Evolutionary conservation across 192 early-diverging fungal genomes (phyloP).

Genomic region (Helicostylum pulchrum): DNA sequence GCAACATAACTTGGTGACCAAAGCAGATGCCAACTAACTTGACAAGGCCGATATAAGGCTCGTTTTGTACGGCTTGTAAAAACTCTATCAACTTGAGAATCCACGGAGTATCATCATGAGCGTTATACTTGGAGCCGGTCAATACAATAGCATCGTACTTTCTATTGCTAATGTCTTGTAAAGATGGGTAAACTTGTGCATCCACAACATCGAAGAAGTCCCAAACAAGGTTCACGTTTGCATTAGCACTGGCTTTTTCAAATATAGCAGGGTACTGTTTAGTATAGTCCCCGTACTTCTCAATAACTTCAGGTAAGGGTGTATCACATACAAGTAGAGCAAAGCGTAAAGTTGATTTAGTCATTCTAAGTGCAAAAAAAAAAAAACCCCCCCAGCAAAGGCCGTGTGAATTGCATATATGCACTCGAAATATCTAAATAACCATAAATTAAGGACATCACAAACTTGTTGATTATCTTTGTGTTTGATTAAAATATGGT

Average conservation of each 20-base stretch:
- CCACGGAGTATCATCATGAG: slow-evolving; percentile 68
- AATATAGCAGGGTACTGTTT: slow-evolving; percentile 37
- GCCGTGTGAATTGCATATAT: no score
- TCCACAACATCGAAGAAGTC: slow-evolving; percentile 43
- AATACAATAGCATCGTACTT: slow-evolving; percentile 52
- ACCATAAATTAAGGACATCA: no score
- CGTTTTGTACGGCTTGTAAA: slow-evolving; percentile 34
- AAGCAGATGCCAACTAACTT: slow-evolving; percentile 76
- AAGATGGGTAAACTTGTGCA: slow-evolving; percentile 33
- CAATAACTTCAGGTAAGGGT: slow-evolving; percentile 41
- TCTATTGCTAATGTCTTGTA: background rate
- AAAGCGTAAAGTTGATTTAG: background rate
- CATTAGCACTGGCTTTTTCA: slow-evolving; percentile 23
- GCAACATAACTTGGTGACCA: slow-evolving; percentile 80
- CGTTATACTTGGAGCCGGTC: slow-evolving; percentile 56
- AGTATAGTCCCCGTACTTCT: slow-evolving; percentile 47
- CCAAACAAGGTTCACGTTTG: slow-evolving; percentile 18
- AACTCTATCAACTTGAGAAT: slow-evolving; percentile 56
- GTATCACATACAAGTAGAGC: slow-evolving; percentile 52
- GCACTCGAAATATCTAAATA: no score
- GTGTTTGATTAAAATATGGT: no score
- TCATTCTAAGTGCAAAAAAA: no score
- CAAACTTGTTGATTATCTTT: no score
- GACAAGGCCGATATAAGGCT: slow-evolving; percentile 24
- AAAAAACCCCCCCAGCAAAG: no score